A percentile compares a stretch with the other conserved stretches of the same genome.
Conservation (phyloP, 2,329 filamentous ascomycete genomes). For the Rugonectria rugulosa region DNA sequence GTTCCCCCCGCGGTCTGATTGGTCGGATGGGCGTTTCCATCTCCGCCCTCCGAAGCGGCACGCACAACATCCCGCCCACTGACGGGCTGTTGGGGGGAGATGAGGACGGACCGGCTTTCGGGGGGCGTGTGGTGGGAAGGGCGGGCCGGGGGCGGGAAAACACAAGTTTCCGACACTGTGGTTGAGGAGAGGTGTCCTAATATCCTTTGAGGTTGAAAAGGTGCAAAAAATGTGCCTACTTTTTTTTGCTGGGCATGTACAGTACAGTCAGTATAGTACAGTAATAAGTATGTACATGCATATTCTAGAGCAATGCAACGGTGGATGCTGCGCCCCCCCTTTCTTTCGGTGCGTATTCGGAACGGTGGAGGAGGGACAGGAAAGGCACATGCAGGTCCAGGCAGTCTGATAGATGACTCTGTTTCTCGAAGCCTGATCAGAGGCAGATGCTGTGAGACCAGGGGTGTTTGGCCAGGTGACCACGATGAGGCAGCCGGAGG, state of each 20-base stretch:
- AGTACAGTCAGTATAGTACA: too few species aligned
- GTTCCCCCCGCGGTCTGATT: too few species aligned
- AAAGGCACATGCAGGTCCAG: conserved; percentile 4
- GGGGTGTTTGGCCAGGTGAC: conserved; percentile 3
- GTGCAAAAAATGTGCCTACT: too few species aligned
- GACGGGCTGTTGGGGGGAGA: neutral
- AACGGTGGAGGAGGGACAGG: neutral
- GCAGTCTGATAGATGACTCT: too few species aligned
- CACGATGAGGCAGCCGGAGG: neutral
- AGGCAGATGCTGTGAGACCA: neutral
- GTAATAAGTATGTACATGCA: too few species aligned
- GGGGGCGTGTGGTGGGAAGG: neutral
- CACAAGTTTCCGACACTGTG: neutral
- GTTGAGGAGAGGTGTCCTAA: too few species aligned
- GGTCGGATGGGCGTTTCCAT: neutral
- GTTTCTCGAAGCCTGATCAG: neutral
- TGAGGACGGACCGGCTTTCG: conserved; percentile 5
- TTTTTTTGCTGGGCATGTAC: too few species aligned
- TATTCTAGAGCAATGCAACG: neutral
- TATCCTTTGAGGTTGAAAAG: too few species aligned
- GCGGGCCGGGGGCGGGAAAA: conserved; percentile 17
- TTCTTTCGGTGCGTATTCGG: neutral
- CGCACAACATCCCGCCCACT: conserved; percentile 3
- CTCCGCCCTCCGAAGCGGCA: conserved; percentile 6
- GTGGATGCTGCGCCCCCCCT: neutral